A percentile compares a stretch with the other conserved stretches of the same genome.
These are phyloP conservation scores for Globisporangium carolinianum DNA, from an alignment of 352 stramenopile species.

Conservation along the genomic window DNA sequence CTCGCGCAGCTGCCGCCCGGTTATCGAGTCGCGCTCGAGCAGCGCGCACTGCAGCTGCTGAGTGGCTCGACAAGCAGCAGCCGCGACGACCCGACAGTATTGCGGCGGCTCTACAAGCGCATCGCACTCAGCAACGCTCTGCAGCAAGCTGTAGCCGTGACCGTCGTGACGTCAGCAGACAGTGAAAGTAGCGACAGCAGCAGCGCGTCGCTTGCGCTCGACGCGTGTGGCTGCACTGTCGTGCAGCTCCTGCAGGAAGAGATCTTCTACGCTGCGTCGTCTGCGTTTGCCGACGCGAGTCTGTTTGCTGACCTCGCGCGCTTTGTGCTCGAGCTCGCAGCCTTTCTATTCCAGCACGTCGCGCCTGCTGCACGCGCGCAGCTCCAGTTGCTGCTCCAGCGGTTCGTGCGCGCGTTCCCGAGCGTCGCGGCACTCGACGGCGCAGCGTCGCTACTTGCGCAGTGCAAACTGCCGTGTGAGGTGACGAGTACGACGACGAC, in stretches of 20 bases:
- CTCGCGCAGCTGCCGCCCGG: constrained; percentile 23
- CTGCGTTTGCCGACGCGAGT: background rate
- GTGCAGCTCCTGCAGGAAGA: constrained; percentile 47
- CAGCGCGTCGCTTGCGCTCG: constrained; percentile 13
- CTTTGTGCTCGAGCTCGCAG: constrained; percentile 25
- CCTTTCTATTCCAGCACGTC: constrained; percentile 23
- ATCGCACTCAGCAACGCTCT: constrained; percentile 44
- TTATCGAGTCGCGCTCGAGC: constrained; percentile 35
- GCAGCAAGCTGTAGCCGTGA: too few relatives aligned
- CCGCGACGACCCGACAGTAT: constrained; percentile 11
- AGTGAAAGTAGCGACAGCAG: too few relatives aligned
- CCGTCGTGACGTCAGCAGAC: too few relatives aligned
- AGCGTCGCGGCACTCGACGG: constrained; percentile 15
- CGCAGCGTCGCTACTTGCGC: background rate
- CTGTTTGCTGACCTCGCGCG: constrained; percentile 23
- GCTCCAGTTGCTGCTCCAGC: constrained; percentile 26
- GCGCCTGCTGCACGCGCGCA: constrained; percentile 12
- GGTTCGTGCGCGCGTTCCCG: constrained; percentile 23
- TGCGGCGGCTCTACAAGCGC: constrained; percentile 47
- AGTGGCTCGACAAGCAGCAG: constrained; percentile 21
- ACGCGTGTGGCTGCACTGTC: constrained; percentile 30
- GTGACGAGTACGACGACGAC: constrained; percentile 1
- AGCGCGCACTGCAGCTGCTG: constrained; percentile 33
- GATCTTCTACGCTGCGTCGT: constrained; percentile 23
- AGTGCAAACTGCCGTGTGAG: constrained; percentile 1